These are phyloP conservation scores for Litchi chinensis DNA, from an alignment of 345 rosid species.

Conservation along the genomic window DNA sequence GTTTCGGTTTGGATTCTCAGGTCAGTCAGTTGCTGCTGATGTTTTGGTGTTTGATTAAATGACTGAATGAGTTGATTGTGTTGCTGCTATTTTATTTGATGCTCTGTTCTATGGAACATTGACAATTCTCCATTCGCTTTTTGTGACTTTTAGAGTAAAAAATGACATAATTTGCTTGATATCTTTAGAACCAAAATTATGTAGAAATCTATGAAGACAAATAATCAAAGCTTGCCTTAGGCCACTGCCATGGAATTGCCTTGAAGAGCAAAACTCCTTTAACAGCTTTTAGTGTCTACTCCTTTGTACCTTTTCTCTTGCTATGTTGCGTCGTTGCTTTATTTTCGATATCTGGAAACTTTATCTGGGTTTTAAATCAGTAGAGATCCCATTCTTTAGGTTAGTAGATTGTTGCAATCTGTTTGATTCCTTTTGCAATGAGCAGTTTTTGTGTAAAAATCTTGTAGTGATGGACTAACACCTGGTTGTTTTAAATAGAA, in stretches of 20 bases:
- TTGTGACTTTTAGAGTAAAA: not conserved
- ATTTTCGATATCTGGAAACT: not conserved
- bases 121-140: not conserved
- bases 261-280: not conserved
- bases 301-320: not conserved
- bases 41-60: conserved; percentile 28
- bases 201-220: not conserved
- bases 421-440: not conserved
- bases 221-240: not conserved
- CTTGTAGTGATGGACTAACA: conserved; percentile 18
- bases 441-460: conserved; percentile 8
- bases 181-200: not conserved
- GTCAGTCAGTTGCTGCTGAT: conserved; percentile 41
- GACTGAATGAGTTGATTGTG: conserved; percentile 6
- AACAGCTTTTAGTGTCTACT: not conserved
- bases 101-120: no score
- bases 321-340: not conserved
- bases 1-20: conserved; percentile 78
- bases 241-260: not conserved
- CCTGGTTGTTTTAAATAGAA: conserved; percentile 33
- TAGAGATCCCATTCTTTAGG: not conserved
- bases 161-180: not conserved
- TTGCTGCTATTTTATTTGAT: no score
- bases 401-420: conserved; percentile 1
- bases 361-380: not conserved